Base-by-base conservation (phyloP, 2,329 filamentous ascomycete species). In the Diaporthe capsici region DNA sequence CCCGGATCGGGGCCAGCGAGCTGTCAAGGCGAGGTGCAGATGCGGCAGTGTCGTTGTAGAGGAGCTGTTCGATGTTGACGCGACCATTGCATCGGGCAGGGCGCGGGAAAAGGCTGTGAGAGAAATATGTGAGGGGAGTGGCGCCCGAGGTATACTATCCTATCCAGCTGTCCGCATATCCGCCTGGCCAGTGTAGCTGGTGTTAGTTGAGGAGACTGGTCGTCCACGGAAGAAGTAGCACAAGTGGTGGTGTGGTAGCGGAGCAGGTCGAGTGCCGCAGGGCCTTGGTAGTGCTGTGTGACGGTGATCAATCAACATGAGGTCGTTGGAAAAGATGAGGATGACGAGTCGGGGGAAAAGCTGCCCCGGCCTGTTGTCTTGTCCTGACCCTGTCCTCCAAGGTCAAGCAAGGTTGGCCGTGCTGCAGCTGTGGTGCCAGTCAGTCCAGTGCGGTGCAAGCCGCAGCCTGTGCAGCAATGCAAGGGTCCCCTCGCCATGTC, bases 51-150 rank as follows among this genome's bases (percentile, higher is more conserved):
- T 53, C 12, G 61, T 71, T 44, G 71, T 53, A n/a, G 7, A 55
- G 20, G 51, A 28, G 25, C 39, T 60, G 13, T 37, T 25, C 37
- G 42, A 17, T 58, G 28, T 74, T 74, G 57, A 22, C 37, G 72
- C 44, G 28, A 76, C 63, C 75, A 76, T 76, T 74, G 71, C 75
- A 74, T 74, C 75, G 47, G 47, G 61, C 49, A 55, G 47, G 25
- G 58, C 37, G 31, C 34, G 28, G 31, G n/a, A 13, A n/a, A 44
- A 42, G 34, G 44, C n/a, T 34, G 10, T 10, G 57, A 12, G 71
- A 34, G 17, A 25, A 47, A 63, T 25, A 37, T 3, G 22, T 17
- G 71, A 53, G 39, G 42, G 65, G 31, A 57, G 47, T 25, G 51
- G 49, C 34, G 22, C n/a, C 13, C 47, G 5, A 70, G 22, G 49